These are phyloP conservation scores for Hortiboletus campestris DNA, from an alignment of 768 basidiomycete species.

Conservation along the genomic window DNA sequence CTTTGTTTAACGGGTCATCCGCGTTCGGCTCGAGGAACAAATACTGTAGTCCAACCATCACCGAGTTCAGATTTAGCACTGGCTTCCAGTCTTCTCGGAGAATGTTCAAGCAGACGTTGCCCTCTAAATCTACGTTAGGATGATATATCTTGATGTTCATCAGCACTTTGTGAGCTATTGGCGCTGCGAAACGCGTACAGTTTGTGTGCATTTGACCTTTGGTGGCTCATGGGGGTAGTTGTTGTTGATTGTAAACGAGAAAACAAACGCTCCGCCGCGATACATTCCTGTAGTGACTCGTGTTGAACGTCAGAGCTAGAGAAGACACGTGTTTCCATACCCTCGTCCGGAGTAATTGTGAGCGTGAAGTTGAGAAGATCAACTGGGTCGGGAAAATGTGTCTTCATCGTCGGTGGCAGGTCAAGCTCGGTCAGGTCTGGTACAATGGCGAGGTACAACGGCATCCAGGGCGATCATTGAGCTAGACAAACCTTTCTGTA, in stretches of 20 bases:
- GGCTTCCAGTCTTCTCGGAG: conserved; percentile 99
- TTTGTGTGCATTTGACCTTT: conserved; percentile 97
- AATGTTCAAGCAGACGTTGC: conserved; percentile 98
- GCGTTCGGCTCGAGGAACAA: conserved; percentile 98
- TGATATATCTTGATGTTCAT: conserved; percentile 80
- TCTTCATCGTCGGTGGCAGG: conserved; percentile 94
- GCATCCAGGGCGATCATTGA: not conserved
- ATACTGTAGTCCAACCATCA: conserved; percentile 98
- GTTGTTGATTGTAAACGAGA: conserved; percentile 94
- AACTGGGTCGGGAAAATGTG: conserved; percentile 84
- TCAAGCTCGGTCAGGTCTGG: conserved; percentile 96
- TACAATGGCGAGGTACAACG: conserved; percentile 3
- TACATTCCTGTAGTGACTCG: conserved; percentile 77
- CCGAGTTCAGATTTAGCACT: conserved; percentile 93
- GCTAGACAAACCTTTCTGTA: conserved; percentile 84
- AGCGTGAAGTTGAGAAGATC: conserved; percentile 97
- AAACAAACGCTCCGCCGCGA: conserved; percentile 89
- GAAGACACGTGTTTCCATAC: conserved; percentile 39
- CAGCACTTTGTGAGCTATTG: not conserved
- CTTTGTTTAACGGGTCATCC: conserved; percentile 98
- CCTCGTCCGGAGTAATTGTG: conserved; percentile 96
- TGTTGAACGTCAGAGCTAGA: conserved; percentile 2
- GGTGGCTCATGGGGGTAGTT: conserved; percentile 99
- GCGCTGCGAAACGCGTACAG: conserved; percentile 47
- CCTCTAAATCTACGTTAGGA: conserved; percentile 96